Base-by-base conservation (phyloP, 2,329 filamentous ascomycete genomes). In the Phaeophleospora eucalypticola region DNA sequence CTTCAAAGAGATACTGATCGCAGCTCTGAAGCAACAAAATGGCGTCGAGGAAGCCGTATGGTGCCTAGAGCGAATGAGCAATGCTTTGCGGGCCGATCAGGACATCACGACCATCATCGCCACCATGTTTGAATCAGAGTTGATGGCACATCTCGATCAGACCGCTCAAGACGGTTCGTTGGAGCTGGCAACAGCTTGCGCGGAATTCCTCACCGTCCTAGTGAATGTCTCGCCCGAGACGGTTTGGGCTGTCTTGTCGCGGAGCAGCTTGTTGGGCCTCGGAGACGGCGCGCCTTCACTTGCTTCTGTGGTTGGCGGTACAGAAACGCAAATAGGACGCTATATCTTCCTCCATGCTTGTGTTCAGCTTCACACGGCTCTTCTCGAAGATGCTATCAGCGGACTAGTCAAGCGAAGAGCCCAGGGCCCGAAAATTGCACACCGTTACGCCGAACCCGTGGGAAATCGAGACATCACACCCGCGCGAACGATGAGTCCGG, bases 191-290 rank as follows among this genome's bases (percentile, higher is more conserved):
- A 77, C 90, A 39, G 81, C 86, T 18, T 95, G 89, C 63, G 70
- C 90, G 17, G 84, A 89, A 43, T 96, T 97, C 60, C 72, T 95
- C 32, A 79, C 86, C 56, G 81, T 84, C 2, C 71, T 94, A 15
- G 68, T 93, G 19, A 75, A 78, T 8, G 58, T 86, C n/a, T 81
- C 85, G 42, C 91, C 93, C 0, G 86, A 86, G 46, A 79, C 90
- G 49, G 83, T 95, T 4, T 97, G 93, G 90, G 89, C 91, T 3
- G 87, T 91, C 64, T 78, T 98, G 59, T 82, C 84, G 3, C 82
- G 88, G 47, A 94, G 88, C 65, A 82, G 84, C 52, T 73, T 98
- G 15, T 75, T 98, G 37, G 86, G 86, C 57, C 80, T 83, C 4
- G 84, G 89, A 56, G 83, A 87, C 8, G 84, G 83, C 52, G 83